Percentiles rank a stretch among this genome's conserved stretches.
These are phyloP conservation scores for Wickerhamomyces strasburgensis DNA, from an alignment of 805 yeast species.

Conservation along the genomic window DNA sequence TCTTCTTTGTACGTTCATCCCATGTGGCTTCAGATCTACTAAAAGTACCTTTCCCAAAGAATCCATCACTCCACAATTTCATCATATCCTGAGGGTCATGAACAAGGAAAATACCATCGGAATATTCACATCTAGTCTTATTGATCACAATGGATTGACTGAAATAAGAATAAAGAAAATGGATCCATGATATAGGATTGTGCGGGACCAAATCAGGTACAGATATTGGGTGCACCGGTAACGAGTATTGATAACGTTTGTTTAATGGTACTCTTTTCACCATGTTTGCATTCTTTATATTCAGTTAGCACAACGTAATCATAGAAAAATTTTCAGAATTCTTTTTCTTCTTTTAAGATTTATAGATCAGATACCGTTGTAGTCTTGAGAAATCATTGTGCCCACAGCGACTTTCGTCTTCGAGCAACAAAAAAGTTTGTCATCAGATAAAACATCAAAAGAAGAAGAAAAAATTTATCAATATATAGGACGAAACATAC, in stretches of 20 bases:
- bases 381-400: conserved; percentile 81
- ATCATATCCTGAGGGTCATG: conserved; percentile 41
- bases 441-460: conserved; percentile 23
- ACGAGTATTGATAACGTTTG: conserved; percentile 41
- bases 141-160: conserved; percentile 16
- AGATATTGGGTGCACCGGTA: conserved; percentile 49
- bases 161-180: conserved; percentile 35
- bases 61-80: conserved; percentile 76
- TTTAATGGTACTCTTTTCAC: conserved; percentile 28
- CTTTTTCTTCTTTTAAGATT: too few relatives aligned
- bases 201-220: conserved; percentile 54
- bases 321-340: too few relatives aligned
- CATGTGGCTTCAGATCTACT: conserved; percentile 94
- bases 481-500: too few relatives aligned
- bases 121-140: conserved; percentile 27
- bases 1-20: conserved; percentile 57
- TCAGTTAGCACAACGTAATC: conserved; percentile 4
- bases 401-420: conserved; percentile 52
- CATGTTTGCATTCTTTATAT: conserved; percentile 22
- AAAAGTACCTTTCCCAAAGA: conserved; percentile 87
- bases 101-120: conserved; percentile 34
- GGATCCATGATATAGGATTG: conserved; percentile 63
- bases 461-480: too few relatives aligned
- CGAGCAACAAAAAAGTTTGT: conserved; percentile 35
- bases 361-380: conserved; percentile 91